A percentile compares a stretch with the other conserved stretches of the same genome.
Conservation (phyloP, 805 yeast species). For the Maudiozyma pseudohumilis region DNA sequence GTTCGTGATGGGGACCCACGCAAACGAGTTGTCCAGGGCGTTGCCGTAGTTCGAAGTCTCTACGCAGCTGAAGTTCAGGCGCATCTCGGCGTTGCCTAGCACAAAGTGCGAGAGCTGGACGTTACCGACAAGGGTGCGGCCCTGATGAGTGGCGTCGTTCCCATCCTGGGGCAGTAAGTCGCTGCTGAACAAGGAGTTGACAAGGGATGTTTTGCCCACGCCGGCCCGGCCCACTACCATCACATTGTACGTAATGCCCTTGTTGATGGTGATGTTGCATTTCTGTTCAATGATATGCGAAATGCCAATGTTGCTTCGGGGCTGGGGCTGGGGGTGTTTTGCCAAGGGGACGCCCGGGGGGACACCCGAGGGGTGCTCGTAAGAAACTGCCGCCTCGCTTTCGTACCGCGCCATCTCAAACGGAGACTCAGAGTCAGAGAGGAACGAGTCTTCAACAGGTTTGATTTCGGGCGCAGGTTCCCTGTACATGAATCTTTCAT, state of each 20-base stretch:
- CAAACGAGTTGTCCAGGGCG: constrained; percentile 49
- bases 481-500: no score
- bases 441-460: no score
- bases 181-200: constrained; percentile 68
- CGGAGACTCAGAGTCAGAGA: no score
- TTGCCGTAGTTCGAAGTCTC: constrained; percentile 79
- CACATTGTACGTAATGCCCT: constrained; percentile 68
- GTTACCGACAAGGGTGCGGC: not conserved
- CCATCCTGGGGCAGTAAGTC: constrained; percentile 1
- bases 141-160: not conserved
- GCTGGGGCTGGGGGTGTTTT: no score
- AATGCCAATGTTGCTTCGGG: constrained; percentile 22
- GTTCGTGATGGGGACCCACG: constrained; percentile 60
- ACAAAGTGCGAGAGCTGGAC: constrained; percentile 1
- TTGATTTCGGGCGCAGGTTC: no score
- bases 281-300: constrained; percentile 24
- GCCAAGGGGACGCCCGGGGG: no score
- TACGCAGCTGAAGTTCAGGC: constrained; percentile 49
- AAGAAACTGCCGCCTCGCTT: no score
- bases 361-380: no score
- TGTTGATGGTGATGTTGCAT: constrained; percentile 30
- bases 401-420: no score
- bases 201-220: constrained; percentile 70
- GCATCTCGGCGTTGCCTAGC: constrained; percentile 50
- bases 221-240: constrained; percentile 86